These are phyloP conservation scores for Aciculosporium take DNA, from an alignment of 2,329 filamentous ascomycete species.

Conservation along the genomic window DNA sequence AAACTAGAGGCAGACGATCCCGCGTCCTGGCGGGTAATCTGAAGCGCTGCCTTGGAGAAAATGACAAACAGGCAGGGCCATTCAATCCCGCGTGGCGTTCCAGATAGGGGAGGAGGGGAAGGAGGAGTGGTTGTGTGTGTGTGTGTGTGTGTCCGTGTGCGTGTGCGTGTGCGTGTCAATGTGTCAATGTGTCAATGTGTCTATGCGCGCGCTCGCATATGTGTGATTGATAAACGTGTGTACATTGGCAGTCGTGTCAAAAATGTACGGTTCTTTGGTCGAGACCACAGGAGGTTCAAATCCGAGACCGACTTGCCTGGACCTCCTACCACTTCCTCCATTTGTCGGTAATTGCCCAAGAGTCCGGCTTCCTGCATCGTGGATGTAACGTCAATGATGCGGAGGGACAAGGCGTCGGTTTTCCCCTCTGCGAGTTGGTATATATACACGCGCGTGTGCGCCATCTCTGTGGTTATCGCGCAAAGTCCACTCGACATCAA, in stretches of 20 bases:
- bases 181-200: constrained; percentile 2
- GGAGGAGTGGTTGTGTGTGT: constrained; percentile 5
- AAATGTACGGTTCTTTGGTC: constrained; percentile 5
- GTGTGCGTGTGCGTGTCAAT: too few species aligned
- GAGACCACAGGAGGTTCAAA: constrained; percentile 6
- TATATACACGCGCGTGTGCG: constrained; percentile 7
- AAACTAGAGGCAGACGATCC: not conserved
- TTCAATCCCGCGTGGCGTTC: constrained; percentile 7
- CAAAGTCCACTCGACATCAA: constrained; percentile 4
- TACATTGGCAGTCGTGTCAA: constrained; percentile 3
- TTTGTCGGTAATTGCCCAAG: constrained; percentile 8
- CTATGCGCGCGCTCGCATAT: constrained; percentile 2
- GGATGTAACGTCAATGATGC: constrained; percentile 15
- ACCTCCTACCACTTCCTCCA: constrained; percentile 5
- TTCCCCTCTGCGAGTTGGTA: constrained; percentile 5
- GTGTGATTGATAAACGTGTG: constrained; percentile 3
- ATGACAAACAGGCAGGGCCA: not conserved
- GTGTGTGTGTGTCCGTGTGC: constrained; percentile 1
- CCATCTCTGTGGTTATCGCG: not conserved
- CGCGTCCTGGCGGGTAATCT: not conserved
- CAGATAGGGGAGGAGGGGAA: not conserved
- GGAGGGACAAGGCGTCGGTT: constrained; percentile 7
- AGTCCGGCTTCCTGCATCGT: constrained; percentile 7
- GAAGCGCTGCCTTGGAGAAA: not conserved
- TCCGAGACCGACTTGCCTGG: constrained; percentile 2